phyloP scores from a whole-genome alignment of 2,329 filamentous ascomycete species.

The Hymenoscyphus infarciens region DNA sequence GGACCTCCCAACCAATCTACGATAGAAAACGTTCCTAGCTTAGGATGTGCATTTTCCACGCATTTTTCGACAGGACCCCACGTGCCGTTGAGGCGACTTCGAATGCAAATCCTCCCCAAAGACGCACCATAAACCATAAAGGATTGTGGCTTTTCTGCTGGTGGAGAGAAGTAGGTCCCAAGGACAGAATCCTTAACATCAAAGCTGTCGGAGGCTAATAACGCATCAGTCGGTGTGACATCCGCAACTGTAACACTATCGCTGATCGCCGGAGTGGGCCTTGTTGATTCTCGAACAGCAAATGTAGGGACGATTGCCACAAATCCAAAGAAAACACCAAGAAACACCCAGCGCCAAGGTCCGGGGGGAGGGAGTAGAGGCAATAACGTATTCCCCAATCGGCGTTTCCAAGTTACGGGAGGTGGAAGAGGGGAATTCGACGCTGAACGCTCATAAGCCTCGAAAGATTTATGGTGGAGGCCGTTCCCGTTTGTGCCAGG shows the following conservation, averaged over 20 bases:
- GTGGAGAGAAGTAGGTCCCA: conserved; percentile 1
- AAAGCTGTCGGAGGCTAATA: not conserved
- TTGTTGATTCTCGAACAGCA: not conserved
- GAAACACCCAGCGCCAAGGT: not conserved
- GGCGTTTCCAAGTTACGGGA: not conserved
- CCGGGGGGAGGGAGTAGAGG: not conserved
- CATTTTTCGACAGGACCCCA: not conserved
- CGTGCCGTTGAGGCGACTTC: conserved; percentile 1
- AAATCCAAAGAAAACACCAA: not conserved
- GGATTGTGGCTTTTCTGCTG: conserved; percentile 1
- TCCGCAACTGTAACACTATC: not conserved
- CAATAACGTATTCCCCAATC: not conserved
- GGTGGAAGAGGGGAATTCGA: not conserved
- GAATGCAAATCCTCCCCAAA: conserved; percentile 7
- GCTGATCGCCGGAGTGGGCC: not conserved
- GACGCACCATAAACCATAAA: conserved; percentile 4
- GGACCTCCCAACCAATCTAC: conserved; percentile 14
- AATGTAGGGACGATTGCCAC: not conserved
- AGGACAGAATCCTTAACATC: not conserved
- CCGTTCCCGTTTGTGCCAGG: not conserved
- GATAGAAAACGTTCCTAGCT: not conserved
- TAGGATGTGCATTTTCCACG: not conserved
- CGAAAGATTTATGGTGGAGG: not conserved
- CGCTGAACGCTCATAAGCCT: not conserved
- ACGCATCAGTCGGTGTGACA: not conserved